phyloP scores from a whole-genome alignment of 441 rosid species.

The Dalechampia spathulata region DNA sequence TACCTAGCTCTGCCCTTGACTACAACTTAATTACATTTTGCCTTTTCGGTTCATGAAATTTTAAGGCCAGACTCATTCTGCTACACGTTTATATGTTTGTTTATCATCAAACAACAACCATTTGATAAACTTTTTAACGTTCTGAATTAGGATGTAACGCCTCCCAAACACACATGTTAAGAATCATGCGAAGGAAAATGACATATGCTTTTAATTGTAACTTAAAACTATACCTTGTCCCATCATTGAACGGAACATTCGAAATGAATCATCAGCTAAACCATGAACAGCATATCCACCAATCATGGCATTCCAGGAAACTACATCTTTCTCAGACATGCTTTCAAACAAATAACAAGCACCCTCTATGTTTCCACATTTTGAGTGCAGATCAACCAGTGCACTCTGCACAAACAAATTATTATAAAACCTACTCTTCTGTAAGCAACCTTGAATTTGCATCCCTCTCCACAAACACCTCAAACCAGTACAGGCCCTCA shows the following conservation, averaged over 20 bases:
- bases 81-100: too few species aligned
- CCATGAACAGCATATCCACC: slow-evolving; percentile 46
- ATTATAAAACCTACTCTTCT: slow-evolving; percentile 46
- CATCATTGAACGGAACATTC: slow-evolving; percentile 43
- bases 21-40: too few species aligned
- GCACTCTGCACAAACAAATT: slow-evolving; percentile 56
- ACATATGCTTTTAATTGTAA: too few species aligned
- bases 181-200: too few species aligned
- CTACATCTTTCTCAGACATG: slow-evolving; percentile 42
- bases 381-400: slow-evolving; percentile 55
- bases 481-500: slow-evolving; percentile 53
- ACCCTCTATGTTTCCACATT: slow-evolving; percentile 50
- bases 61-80: background rate
- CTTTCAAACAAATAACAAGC: slow-evolving; percentile 41
- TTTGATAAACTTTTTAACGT: too few species aligned
- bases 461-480: slow-evolving; percentile 43
- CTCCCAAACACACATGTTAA: too few species aligned
- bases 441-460: slow-evolving; percentile 62
- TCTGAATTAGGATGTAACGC: too few species aligned
- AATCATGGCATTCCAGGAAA: slow-evolving; percentile 64
- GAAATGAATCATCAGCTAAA: slow-evolving; percentile 32
- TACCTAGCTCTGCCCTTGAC: too few species aligned
- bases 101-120: too few species aligned
- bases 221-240: slow-evolving; percentile 37
- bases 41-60: background rate